phyloP scores from a whole-genome alignment of 495 filamentous ascomycete genomes.

The Amniculicola lignicola region DNA sequence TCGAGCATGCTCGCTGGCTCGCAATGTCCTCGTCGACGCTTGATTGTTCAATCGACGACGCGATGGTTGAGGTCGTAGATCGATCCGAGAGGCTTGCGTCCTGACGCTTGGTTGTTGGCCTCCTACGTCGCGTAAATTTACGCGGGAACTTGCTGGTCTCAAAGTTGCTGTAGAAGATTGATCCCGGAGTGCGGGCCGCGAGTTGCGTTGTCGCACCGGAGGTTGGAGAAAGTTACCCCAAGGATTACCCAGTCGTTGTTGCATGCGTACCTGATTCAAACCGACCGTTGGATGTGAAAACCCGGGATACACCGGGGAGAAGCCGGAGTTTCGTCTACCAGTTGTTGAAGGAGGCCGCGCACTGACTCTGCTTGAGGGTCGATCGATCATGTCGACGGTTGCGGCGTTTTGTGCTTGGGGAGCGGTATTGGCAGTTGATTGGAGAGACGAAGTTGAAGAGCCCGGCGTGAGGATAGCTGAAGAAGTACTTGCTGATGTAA shows the following conservation, averaged over 20 bases:
- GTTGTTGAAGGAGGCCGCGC: constrained; percentile 29
- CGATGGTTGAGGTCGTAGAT: constrained; percentile 33
- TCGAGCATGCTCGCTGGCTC: constrained; percentile 27
- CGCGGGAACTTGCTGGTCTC: constrained; percentile 28
- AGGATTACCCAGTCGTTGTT: constrained; percentile 25
- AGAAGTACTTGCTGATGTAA: constrained; percentile 9
- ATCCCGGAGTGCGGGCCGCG: constrained; percentile 32
- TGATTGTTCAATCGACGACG: constrained; percentile 30
- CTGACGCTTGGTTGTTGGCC: constrained; percentile 19
- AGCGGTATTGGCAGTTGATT: constrained; percentile 15
- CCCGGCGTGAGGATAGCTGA: constrained; percentile 15
- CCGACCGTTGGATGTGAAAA: constrained; percentile 18
- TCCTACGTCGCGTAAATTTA: constrained; percentile 22
- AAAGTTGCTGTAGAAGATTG: constrained; percentile 38
- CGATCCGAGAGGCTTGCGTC: constrained; percentile 26
- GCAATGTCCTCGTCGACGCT: constrained; percentile 30
- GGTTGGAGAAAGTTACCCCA: constrained; percentile 29
- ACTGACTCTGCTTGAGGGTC: constrained; percentile 27
- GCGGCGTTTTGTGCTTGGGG: constrained; percentile 15
- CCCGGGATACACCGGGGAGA: constrained; percentile 22
- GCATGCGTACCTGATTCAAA: constrained; percentile 17
- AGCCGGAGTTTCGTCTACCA: constrained; percentile 24
- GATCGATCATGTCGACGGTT: constrained; percentile 30
- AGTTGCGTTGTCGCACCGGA: constrained; percentile 28
- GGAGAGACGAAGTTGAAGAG: constrained; percentile 12